These are phyloP conservation scores for Penicillium griseofulvum DNA, from an alignment of 2,329 filamentous ascomycete genomes.

Conservation along the genomic window DNA sequence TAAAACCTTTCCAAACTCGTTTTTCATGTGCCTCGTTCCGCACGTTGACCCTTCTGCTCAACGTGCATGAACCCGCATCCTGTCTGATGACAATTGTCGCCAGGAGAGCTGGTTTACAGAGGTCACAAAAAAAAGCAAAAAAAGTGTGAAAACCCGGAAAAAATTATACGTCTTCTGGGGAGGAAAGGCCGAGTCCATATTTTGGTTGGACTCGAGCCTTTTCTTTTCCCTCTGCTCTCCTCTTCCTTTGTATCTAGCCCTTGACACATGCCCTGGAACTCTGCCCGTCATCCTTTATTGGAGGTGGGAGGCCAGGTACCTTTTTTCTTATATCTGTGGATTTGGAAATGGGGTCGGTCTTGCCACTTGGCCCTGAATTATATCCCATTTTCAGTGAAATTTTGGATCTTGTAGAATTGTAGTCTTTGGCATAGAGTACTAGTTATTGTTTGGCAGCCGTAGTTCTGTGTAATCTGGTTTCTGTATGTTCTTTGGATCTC, in stretches of 20 bases:
- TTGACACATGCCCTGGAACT: slow-evolving; percentile 2
- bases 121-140: slow-evolving; percentile 30
- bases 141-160: slow-evolving; percentile 27
- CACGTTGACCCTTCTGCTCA: background rate
- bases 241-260: slow-evolving; percentile 21
- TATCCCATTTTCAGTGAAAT: slow-evolving; percentile 10
- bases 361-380: slow-evolving; percentile 4
- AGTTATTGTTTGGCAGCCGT: background rate
- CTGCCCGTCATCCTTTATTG: background rate
- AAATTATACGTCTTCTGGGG: slow-evolving; percentile 21
- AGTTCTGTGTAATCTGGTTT: no score
- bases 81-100: background rate
- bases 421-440: background rate
- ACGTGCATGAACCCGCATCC: slow-evolving; percentile 1
- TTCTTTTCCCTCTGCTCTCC: slow-evolving; percentile 15
- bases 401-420: background rate
- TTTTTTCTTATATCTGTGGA: slow-evolving; percentile 20
- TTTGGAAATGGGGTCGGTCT: slow-evolving; percentile 3
- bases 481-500: background rate
- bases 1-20: slow-evolving; percentile 8
- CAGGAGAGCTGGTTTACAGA: background rate
- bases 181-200: slow-evolving; percentile 22
- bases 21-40: slow-evolving; percentile 26
- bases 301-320: slow-evolving; percentile 3
- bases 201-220: background rate